Base-by-base conservation (phyloP, 768 basidiomycete species). In the Kwoniella sp. region DNA sequence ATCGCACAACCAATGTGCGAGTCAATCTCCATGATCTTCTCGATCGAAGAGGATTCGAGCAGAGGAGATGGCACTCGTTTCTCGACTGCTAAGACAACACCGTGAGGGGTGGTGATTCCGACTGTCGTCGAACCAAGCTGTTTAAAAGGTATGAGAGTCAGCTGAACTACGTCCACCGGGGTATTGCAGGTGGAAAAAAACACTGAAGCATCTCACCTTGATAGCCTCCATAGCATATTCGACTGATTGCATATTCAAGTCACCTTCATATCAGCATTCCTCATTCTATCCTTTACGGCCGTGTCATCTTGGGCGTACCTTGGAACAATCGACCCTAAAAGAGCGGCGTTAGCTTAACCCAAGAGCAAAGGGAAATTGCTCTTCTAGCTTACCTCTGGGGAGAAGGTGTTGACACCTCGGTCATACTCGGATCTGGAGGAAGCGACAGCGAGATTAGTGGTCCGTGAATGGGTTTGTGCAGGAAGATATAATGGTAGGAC, bases 21-120 rank as follows among this genome's bases (percentile, higher is more conserved):
- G 82, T 98, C 96, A 74, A 99, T 98, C 83, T 99, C 96, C 95
- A 99, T 97, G 79, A 98, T 98, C 85, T 98, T 98, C 81, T 99
- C 95, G 77, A 99, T 93, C 59, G 93, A 94, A 67, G 86, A 89
- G 44, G 92, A 88, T 83, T 97, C 96, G 74, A 98, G 87, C 52
- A 99, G 86, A 10, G 93, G 91, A 0, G 94, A 97, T 81, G 96
- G 93, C 56, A 96, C 92, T 80, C 96, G 93, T 83, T 99, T 98
- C 84, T 99, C 96, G 69, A 98, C 92, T 58, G 87, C 96, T 63
- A 99, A 88, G 68, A 98, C 85, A 70, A 93, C 90, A 64, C 96
- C 96, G 71, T 90, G 84, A 40, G 88, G 85, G 30, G 96, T 97
- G 75, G 87, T 87, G 78, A 98, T 90, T 64, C 95, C 96, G 71